These are phyloP conservation scores for Leccinellum rugosiceps DNA, from an alignment of 768 basidiomycete genomes.

Conservation along the genomic window DNA sequence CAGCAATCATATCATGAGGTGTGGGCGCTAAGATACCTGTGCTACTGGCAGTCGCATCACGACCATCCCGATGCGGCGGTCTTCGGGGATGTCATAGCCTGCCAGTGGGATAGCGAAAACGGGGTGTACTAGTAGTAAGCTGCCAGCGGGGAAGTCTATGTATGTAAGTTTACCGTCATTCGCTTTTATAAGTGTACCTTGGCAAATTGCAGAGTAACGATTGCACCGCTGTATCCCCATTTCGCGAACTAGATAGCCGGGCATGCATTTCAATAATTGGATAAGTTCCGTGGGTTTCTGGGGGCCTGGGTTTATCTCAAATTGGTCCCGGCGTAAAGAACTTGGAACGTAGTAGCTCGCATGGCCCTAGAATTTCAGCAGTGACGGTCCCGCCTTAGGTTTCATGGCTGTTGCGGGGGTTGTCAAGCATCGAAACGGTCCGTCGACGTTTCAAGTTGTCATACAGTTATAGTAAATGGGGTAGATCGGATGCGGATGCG, in stretches of 20 bases:
- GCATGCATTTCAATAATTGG: background rate
- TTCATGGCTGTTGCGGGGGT: conserved; percentile 4
- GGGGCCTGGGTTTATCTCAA: background rate
- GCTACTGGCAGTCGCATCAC: background rate
- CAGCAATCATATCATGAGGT: background rate
- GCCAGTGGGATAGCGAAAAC: background rate
- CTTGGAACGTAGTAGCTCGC: background rate
- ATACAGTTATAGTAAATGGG: background rate
- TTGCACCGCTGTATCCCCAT: background rate
- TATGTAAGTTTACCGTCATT: background rate
- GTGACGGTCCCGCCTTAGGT: background rate
- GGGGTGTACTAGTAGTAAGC: background rate
- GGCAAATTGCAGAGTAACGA: background rate
- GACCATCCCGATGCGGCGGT: background rate
- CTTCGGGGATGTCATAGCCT: background rate
- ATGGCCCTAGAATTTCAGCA: background rate
- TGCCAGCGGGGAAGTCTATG: background rate
- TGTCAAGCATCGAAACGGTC: background rate
- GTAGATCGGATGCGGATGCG: background rate
- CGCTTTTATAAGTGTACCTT: background rate
- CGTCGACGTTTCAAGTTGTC: background rate
- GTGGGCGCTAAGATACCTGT: background rate
- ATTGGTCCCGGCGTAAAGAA: background rate
- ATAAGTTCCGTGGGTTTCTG: background rate
- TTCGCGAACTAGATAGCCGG: background rate